phyloP scores from a whole-genome alignment of 73 alveolate species.

The Tetrahymena thermophila region DNA sequence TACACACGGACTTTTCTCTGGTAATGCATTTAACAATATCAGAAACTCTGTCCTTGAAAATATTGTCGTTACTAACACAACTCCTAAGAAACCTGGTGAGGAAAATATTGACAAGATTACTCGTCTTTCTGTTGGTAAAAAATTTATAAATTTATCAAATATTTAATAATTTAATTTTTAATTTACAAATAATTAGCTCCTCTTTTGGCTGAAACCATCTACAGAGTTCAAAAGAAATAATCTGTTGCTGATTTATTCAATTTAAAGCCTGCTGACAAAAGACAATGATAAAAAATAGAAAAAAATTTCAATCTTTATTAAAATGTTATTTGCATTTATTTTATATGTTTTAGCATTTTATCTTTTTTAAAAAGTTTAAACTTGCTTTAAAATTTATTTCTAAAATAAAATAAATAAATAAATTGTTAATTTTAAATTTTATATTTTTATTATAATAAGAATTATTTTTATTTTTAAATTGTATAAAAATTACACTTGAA shows the following conservation, averaged over 20 bases:
- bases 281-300: neutral
- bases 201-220: slow-evolving; percentile 41
- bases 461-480: no score
- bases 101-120: slow-evolving; percentile 20
- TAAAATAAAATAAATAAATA: no score
- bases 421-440: no score
- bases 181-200: slow-evolving; percentile 16
- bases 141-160: neutral
- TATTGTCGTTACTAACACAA: slow-evolving; percentile 80
- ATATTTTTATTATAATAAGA: no score
- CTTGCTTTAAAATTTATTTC: neutral
- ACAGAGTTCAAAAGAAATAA: slow-evolving; percentile 37
- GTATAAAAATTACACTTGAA: neutral
- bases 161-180: neutral
- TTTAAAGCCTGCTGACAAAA: neutral
- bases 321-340: neutral
- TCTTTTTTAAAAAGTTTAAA: neutral
- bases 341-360: neutral
- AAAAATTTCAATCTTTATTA: neutral
- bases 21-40: slow-evolving; percentile 76
- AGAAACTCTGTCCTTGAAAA: slow-evolving; percentile 59
- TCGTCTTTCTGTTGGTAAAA: slow-evolving; percentile 37
- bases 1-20: slow-evolving; percentile 88
- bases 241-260: slow-evolving; percentile 31
- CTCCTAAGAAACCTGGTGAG: slow-evolving; percentile 50